These are phyloP conservation scores for Cryptosporidium baileyi DNA, from an alignment of 169 alveolate genomes.

Conservation along the genomic window DNA sequence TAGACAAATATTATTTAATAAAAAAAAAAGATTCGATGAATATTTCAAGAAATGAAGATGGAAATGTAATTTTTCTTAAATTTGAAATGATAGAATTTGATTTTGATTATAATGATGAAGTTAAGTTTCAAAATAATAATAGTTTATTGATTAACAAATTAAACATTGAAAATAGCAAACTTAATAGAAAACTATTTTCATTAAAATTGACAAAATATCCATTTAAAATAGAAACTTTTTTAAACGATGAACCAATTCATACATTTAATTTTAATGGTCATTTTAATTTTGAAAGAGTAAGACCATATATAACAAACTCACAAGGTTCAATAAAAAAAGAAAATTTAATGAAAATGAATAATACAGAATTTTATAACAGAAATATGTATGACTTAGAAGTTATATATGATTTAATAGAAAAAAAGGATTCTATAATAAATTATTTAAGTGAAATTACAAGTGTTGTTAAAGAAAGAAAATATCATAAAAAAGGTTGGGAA, in stretches of 20 bases:
- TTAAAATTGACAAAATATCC: not conserved
- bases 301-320: slow-evolving; percentile 43
- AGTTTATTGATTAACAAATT: too few species aligned
- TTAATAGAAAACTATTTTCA: not conserved
- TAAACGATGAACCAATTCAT: slow-evolving; percentile 2
- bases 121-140: not conserved
- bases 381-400: too few species aligned
- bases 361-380: not conserved
- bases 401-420: slow-evolving; percentile 1
- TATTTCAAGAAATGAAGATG: not conserved
- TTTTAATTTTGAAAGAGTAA: slow-evolving; percentile 61
- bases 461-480: slow-evolving; percentile 1
- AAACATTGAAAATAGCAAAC: not conserved
- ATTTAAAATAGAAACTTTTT: slow-evolving; percentile 35
- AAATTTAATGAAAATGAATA: slow-evolving; percentile 17
- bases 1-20: slow-evolving; percentile 15
- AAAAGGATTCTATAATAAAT: not conserved
- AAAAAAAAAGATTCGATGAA: not conserved
- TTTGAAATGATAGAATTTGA: too few species aligned
- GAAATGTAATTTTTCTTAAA: not conserved
- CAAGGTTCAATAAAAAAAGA: not conserved
- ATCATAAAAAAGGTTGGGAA: slow-evolving; percentile 49
- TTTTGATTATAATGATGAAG: not conserved
- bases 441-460: slow-evolving; percentile 16
- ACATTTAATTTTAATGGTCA: slow-evolving; percentile 22